A percentile compares a stretch with the other conserved stretches of the same genome.
These are phyloP conservation scores for Leccinum fuscescens DNA, from an alignment of 1,284 basidiomycete genomes.

Conservation along the genomic window DNA sequence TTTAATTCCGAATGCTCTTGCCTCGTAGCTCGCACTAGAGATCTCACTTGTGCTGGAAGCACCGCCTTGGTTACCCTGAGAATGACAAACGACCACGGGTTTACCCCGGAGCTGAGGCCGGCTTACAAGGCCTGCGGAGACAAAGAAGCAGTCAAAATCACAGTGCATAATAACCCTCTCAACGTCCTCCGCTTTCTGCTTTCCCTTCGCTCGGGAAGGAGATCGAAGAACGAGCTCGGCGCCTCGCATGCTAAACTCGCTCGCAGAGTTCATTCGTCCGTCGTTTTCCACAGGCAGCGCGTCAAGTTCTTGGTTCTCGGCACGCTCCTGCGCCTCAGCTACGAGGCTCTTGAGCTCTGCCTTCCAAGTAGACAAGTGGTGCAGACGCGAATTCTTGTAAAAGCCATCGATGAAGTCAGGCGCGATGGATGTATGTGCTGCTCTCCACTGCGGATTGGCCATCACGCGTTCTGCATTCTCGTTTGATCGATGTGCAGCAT, in stretches of 20 bases:
- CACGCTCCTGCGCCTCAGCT: slow-evolving; percentile 71
- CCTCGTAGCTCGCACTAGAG: slow-evolving; percentile 93
- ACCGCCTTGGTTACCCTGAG: slow-evolving; percentile 69
- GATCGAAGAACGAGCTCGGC: slow-evolving; percentile 49
- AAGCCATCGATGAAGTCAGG: slow-evolving; percentile 87
- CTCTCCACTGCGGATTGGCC: slow-evolving; percentile 81
- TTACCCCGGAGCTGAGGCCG: slow-evolving; percentile 80
- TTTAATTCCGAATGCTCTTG: slow-evolving; percentile 81
- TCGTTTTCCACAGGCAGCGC: slow-evolving; percentile 1
- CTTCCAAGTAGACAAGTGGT: slow-evolving; percentile 93
- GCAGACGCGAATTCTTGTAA: slow-evolving; percentile 89
- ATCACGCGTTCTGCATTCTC: slow-evolving; percentile 71
- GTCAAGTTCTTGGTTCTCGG: slow-evolving; percentile 43
- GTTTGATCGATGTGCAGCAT: slow-evolving; percentile 68
- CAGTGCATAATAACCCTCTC: slow-evolving; percentile 87
- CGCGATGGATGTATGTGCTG: slow-evolving; percentile 82
- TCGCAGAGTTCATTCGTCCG: slow-evolving; percentile 22
- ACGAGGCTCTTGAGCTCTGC: slow-evolving; percentile 84
- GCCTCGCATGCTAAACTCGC: slow-evolving; percentile 56
- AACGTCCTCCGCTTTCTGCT: slow-evolving; percentile 45
- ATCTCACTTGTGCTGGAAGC: slow-evolving; percentile 87
- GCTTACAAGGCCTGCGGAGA: slow-evolving; percentile 80
- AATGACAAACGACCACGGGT: slow-evolving; percentile 94
- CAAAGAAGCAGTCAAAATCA: slow-evolving; percentile 98
- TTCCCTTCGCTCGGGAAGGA: slow-evolving; percentile 53